phyloP scores from a whole-genome alignment of 1,139 yeast genomes.

The Zygoascus sp. region DNA sequence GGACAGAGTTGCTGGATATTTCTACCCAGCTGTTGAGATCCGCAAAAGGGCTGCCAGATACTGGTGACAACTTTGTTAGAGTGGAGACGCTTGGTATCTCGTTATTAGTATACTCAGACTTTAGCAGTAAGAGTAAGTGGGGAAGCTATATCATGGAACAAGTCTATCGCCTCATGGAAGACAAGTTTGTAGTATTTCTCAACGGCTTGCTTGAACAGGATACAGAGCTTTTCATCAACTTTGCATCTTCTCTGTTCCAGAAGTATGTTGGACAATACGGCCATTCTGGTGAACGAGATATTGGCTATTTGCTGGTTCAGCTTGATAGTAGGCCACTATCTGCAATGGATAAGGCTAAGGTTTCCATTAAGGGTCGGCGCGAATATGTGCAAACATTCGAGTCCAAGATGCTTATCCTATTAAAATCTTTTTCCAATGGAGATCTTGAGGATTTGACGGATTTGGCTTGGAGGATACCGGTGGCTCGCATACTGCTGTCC shows the following conservation, averaged over 20 bases:
- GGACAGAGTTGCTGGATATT: constrained; percentile 25
- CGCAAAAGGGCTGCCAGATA: background rate
- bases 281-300: background rate
- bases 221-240: background rate
- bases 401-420: background rate
- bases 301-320: background rate
- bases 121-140: constrained; percentile 23
- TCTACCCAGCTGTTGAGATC: background rate
- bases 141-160: constrained; percentile 18
- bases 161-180: constrained; percentile 13
- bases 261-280: background rate
- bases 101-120: constrained; percentile 25
- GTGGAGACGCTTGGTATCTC: constrained; percentile 2
- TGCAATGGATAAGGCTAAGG: background rate
- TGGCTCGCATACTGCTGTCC: background rate
- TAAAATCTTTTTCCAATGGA: background rate
- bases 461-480: background rate
- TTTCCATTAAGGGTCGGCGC: background rate
- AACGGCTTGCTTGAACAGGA: constrained; percentile 31
- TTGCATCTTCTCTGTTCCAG: background rate
- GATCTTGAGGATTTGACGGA: background rate
- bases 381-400: background rate
- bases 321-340: background rate
- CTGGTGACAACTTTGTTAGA: background rate
- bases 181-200: constrained; percentile 36